Evolutionary conservation across 345 rosid species (phyloP).

Genomic region (Corymbia maculata): DNA sequence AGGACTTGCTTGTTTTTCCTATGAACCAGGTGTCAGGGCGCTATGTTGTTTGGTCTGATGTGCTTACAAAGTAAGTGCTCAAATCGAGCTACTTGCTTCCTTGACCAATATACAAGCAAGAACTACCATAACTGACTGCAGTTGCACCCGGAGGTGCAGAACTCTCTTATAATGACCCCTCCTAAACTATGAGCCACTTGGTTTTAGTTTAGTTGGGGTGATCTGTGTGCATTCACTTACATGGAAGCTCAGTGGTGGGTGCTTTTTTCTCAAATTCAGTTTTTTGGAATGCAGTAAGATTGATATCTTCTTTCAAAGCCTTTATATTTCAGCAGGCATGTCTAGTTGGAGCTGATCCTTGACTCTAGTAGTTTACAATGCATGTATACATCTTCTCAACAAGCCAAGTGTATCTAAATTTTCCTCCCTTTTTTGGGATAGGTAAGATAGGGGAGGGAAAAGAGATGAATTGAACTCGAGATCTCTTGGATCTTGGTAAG

Average conservation of each 20-base stretch:
- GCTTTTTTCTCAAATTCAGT: background rate
- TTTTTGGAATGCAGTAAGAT: background rate
- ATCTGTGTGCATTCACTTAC: background rate
- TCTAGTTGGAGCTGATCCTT: background rate
- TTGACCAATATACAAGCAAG: background rate
- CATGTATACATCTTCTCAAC: background rate
- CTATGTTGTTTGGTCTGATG: background rate
- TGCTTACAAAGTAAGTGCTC: background rate
- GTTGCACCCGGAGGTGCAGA: background rate
- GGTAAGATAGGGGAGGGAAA: background rate
- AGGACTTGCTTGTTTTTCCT: background rate
- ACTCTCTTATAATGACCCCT: background rate
- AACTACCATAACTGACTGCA: background rate
- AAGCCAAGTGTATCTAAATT: background rate
- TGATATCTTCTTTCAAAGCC: background rate
- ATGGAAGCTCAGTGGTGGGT: background rate
- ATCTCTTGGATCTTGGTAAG: background rate
- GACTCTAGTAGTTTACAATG: background rate
- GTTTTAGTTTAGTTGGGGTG: background rate
- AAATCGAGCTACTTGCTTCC: background rate
- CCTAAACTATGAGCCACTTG: background rate
- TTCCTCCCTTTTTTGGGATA: background rate
- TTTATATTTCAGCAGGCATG: background rate
- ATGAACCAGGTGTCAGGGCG: background rate
- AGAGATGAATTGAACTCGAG: background rate